phyloP scores from a whole-genome alignment of 371 early-diverging fungal species.

The Chytridiales sp. region DNA sequence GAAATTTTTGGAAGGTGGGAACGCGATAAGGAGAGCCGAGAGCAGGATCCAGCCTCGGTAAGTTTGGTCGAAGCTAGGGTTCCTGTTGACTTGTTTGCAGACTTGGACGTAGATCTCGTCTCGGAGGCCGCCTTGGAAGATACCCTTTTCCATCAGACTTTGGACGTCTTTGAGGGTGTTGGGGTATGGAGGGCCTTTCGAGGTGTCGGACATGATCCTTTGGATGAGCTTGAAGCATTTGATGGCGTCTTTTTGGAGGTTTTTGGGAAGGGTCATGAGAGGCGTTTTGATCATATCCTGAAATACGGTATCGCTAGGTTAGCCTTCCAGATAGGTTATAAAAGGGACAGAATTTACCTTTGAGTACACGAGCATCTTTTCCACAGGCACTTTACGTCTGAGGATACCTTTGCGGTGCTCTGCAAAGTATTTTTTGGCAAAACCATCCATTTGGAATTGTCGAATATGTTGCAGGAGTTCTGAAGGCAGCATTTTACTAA shows the following conservation, averaged over 20 bases:
- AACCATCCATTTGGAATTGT: constrained; percentile 85
- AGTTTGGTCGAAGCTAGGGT: constrained; percentile 51
- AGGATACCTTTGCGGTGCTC: constrained; percentile 87
- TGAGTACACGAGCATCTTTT: constrained; percentile 80
- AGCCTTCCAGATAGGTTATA: too few species aligned
- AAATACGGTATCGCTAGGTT: too few species aligned
- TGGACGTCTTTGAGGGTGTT: constrained; percentile 61
- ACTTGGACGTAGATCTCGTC: constrained; percentile 95
- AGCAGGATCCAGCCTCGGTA: constrained; percentile 87
- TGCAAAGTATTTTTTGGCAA: constrained; percentile 88
- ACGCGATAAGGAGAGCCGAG: constrained; percentile 74
- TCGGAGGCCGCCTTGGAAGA: constrained; percentile 73
- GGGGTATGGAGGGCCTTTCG: constrained; percentile 28
- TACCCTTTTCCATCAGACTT: constrained; percentile 71
- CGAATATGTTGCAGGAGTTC: constrained; percentile 71
- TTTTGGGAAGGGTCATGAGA: constrained; percentile 71
- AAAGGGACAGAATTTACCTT: constrained; percentile 47
- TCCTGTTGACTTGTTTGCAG: constrained; percentile 58
- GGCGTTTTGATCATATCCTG: constrained; percentile 76
- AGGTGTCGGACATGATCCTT: constrained; percentile 79
- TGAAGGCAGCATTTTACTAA: constrained; percentile 49
- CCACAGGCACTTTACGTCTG: constrained; percentile 79
- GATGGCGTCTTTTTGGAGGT: constrained; percentile 78
- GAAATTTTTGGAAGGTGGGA: constrained; percentile 89
- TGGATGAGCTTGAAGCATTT: constrained; percentile 81